Conservation (phyloP, 169 alveolate species). For the Plasmodium yoelii region DNA sequence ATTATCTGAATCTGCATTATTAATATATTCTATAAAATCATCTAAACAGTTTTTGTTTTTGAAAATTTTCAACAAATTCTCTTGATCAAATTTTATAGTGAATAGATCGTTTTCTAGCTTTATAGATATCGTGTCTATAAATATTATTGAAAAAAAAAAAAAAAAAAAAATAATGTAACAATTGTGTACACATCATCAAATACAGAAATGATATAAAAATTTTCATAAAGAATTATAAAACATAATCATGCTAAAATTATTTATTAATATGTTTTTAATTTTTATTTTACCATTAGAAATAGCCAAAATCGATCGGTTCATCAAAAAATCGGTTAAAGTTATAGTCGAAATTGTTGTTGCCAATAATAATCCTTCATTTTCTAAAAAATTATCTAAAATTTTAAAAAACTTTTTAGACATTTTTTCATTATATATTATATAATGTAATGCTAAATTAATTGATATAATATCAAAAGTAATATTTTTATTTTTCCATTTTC, state of each 20-base stretch:
- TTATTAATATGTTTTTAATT: too few relatives aligned
- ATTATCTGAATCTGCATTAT: conserved; percentile 6
- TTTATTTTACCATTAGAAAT: conserved; percentile 16
- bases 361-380: conserved; percentile 45
- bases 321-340: conserved; percentile 60
- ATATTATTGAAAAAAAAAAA: neutral
- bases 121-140: conserved; percentile 35
- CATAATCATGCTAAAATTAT: too few relatives aligned
- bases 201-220: too few relatives aligned
- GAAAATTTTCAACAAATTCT: conserved; percentile 46
- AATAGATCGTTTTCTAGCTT: conserved; percentile 56
- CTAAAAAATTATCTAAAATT: conserved; percentile 79
- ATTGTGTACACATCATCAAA: neutral
- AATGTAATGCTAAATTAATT: conserved; percentile 94
- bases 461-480: conserved; percentile 85
- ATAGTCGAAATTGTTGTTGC: conserved; percentile 67
- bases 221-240: too few relatives aligned
- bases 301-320: conserved; percentile 42
- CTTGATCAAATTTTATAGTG: conserved; percentile 64
- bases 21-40: conserved; percentile 54
- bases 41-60: conserved; percentile 50
- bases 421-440: conserved; percentile 90
- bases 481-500: conserved; percentile 71
- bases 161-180: neutral
- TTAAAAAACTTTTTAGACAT: conserved; percentile 88